These are phyloP conservation scores for Cymbidium sinense DNA, from an alignment of 106 monocot genomes.

Conservation along the genomic window DNA sequence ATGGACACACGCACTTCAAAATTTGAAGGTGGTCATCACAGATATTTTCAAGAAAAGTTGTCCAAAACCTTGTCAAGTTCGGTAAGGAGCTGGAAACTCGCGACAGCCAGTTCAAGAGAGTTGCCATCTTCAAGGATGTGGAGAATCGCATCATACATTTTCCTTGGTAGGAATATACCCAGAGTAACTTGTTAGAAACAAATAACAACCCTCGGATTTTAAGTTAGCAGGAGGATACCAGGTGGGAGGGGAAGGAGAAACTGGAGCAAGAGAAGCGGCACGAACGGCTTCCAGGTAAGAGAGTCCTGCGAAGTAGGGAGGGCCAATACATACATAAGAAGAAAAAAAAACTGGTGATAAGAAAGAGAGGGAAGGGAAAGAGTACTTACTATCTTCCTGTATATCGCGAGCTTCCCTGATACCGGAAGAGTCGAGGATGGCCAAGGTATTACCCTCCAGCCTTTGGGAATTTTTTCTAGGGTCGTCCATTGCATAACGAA, in stretches of 20 bases:
- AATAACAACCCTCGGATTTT: not conserved
- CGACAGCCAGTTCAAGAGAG: conserved; percentile 63
- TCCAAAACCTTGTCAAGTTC: conserved; percentile 58
- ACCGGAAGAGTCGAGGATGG: conserved; percentile 85
- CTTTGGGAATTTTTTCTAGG: conserved; percentile 4
- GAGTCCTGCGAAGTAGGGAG: conserved; percentile 32
- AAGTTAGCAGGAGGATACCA: conserved; percentile 23
- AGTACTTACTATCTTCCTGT: conserved; percentile 66
- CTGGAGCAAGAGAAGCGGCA: conserved; percentile 26
- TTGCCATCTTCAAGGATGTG: conserved; percentile 42
- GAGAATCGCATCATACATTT: conserved; percentile 65
- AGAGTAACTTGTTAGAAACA: not conserved
- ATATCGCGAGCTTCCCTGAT: conserved; percentile 61
- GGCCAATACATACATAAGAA: not conserved
- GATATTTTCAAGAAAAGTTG: not conserved
- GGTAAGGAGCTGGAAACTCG: conserved; percentile 59
- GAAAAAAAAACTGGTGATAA: not conserved
- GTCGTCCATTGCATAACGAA: not conserved
- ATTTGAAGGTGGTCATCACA: not conserved
- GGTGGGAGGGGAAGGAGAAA: conserved; percentile 42
- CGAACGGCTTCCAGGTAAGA: conserved; percentile 86
- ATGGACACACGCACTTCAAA: not conserved
- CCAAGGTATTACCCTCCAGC: conserved; percentile 75
- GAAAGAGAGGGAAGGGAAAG: not conserved
- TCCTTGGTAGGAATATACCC: conserved; percentile 31